phyloP scores from a whole-genome alignment of 2,329 filamentous ascomycete species.

The Penicillium hesseltinei region DNA sequence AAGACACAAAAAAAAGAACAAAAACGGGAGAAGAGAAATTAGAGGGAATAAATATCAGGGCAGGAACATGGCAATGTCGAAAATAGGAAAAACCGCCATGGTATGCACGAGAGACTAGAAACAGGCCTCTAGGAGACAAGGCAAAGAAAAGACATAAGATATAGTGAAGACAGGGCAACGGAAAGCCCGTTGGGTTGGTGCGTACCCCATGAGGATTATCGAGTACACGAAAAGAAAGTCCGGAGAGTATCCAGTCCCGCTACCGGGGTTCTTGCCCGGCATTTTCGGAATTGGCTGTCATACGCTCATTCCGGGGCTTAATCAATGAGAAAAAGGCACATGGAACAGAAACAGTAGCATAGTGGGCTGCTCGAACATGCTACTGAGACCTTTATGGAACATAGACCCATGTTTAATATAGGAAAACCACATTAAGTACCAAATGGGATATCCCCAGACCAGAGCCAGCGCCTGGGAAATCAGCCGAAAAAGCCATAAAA shows the following conservation, averaged over 20 bases:
- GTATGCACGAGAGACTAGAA: slow-evolving; percentile 16
- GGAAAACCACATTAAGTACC: slow-evolving; percentile 18
- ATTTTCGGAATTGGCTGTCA: background rate
- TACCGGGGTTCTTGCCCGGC: background rate
- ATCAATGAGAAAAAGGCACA: background rate
- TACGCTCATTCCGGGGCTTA: slow-evolving; percentile 1
- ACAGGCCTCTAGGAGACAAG: background rate
- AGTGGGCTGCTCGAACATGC: background rate
- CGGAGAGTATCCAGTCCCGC: background rate
- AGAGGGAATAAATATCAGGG: slow-evolving; percentile 4
- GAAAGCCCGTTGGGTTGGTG: slow-evolving; percentile 1
- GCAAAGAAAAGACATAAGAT: slow-evolving; percentile 1
- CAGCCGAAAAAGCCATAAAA: slow-evolving; percentile 14
- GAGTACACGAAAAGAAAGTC: background rate
- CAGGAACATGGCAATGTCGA: slow-evolving; percentile 1
- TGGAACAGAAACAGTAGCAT: slow-evolving; percentile 8
- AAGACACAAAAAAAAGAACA: background rate
- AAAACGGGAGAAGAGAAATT: background rate
- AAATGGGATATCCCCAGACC: slow-evolving; percentile 15
- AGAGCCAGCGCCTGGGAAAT: slow-evolving; percentile 22
- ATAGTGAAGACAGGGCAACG: slow-evolving; percentile 1
- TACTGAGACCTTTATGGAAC: slow-evolving; percentile 5
- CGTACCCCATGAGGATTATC: slow-evolving; percentile 3
- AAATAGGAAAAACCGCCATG: slow-evolving; percentile 13
- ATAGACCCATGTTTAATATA: slow-evolving; percentile 5